A percentile compares a stretch with the other conserved stretches of the same genome.
These are phyloP conservation scores for Rauvolfia tetraphylla DNA, from an alignment of 257 asterid genomes.

Conservation along the genomic window DNA sequence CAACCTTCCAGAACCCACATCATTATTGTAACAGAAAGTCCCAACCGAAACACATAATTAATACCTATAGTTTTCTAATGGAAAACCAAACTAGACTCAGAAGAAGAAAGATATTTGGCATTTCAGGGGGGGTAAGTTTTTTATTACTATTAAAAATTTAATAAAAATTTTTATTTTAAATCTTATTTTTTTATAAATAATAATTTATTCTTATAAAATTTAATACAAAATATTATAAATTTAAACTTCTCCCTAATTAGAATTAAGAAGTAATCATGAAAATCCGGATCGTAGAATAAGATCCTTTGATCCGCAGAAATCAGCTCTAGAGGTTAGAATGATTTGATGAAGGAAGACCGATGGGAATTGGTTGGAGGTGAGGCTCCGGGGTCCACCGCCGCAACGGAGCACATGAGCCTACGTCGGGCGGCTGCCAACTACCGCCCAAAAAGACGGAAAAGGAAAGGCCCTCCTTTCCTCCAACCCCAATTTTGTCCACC, in stretches of 20 bases:
- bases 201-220: no score
- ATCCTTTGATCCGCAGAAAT: no score
- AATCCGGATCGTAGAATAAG: no score
- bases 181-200: no score
- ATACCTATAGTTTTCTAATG: background rate
- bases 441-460: slow-evolving; percentile 25
- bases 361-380: background rate
- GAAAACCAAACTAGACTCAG: background rate
- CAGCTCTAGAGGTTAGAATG: background rate
- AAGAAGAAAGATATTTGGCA: background rate
- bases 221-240: no score
- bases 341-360: background rate
- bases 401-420: slow-evolving; percentile 30
- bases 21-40: background rate
- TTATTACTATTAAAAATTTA: no score
- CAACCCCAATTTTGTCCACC: background rate
- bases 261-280: no score
- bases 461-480: slow-evolving; percentile 8
- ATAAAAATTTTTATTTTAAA: no score
- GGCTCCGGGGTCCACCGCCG: slow-evolving; percentile 27
- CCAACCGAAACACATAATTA: background rate
- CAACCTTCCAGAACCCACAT: background rate
- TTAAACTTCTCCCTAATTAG: no score
- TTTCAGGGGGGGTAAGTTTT: no score
- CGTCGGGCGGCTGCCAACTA: slow-evolving; percentile 50